Base-by-base conservation (phyloP, 345 rosid species). In the Dipteronia dyeriana region DNA sequence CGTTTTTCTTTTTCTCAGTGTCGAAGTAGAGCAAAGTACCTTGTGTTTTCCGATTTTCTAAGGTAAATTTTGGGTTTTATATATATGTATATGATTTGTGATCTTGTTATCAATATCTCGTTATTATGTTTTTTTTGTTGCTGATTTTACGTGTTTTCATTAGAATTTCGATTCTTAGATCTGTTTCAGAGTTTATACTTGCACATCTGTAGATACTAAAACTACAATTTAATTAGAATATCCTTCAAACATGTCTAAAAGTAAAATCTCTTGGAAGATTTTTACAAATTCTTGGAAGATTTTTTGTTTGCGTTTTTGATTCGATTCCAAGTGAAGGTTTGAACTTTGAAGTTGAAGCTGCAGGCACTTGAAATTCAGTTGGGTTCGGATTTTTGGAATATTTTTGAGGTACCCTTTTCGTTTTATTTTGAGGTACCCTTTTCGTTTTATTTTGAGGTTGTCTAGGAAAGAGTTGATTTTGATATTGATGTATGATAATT, bases 1-100 rank as follows among this genome's bases (percentile, higher is more conserved):
- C 16, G 38, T 34, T 34, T 34, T 34, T 34, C 6, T 34, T 34
- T 31, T 34, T 25, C 45, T 19, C 29, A 25, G 70, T 64, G 54
- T 59, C 47, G 38, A 81, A n/a, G 69, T 17, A 17, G 29, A 22
- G 51, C 7, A 72, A 62, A 63, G 43, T 10, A n/a, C 73, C 77
- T 81, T 54, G 71, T 39, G 57, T 68, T 62, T 67, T 73, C 71
- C 67, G 71, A 68, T 73, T 67, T 23, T 29, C 25, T 56, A 66
- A 59, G 67, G 81, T 81, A 65, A 74, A 20, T 65, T 34, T 74
- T 47, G 29, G 29, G 19, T 26, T 7, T 67, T 22, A 34, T 53
- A 29, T 41, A 41, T 41, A 41, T 41, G 16, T 74, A 31, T 51
- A 34, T 34, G 38, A 34, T 45, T 69, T 45, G 51, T 61, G 41